Evolutionary conservation across 441 rosid species (phyloP).

Genomic region (Aleurites moluccanus): DNA sequence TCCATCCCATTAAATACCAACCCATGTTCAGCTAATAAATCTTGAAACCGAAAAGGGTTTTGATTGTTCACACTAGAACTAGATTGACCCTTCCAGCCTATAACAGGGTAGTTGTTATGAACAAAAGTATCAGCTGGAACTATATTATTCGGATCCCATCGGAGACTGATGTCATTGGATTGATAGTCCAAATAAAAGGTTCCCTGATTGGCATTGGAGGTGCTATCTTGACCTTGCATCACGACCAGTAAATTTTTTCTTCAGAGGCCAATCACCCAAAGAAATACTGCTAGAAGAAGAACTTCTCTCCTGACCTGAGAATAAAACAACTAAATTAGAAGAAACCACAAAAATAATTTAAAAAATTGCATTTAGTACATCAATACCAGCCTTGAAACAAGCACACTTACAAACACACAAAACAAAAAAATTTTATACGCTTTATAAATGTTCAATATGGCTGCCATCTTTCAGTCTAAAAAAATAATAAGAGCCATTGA

Average conservation of each 20-base stretch:
- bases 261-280: neutral
- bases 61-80: neutral
- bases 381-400: neutral
- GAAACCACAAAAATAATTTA: neutral
- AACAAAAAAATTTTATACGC: neutral
- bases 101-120: neutral
- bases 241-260: neutral
- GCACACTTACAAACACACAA: neutral
- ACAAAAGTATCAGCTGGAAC: neutral
- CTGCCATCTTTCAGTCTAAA: neutral
- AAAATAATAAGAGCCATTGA: neutral
- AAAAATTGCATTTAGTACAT: neutral
- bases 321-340: neutral
- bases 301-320: slow-evolving; percentile 4
- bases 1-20: neutral
- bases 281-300: neutral
- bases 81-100: neutral
- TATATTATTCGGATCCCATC: neutral
- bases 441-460: neutral
- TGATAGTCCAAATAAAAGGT: slow-evolving; percentile 7
- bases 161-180: neutral
- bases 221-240: slow-evolving; percentile 25
- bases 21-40: neutral
- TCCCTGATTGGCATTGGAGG: slow-evolving; percentile 1
- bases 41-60: neutral